phyloP scores from a whole-genome alignment of 2,329 filamentous ascomycete genomes.

The Exophiala xenobiotica region DNA sequence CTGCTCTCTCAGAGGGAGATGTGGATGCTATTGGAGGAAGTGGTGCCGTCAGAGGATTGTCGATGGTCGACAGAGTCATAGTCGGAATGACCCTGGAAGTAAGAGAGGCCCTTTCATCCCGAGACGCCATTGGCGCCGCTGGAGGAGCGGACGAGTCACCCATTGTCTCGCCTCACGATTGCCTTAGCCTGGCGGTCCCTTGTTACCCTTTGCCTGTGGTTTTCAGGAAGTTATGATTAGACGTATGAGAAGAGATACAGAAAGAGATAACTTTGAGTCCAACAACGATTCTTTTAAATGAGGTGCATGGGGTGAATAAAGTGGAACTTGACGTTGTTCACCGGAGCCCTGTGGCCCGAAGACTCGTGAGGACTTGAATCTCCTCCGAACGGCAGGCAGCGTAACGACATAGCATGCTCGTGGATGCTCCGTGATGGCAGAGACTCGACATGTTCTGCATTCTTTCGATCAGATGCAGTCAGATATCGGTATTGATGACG shows the following conservation, averaged over 20 bases:
- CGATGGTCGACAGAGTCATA: constrained; percentile 29
- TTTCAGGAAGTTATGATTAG: too few relatives aligned
- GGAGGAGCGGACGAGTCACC: constrained; percentile 9
- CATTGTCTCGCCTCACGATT: too few relatives aligned
- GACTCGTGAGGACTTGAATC: too few relatives aligned
- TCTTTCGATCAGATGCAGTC: too few relatives aligned
- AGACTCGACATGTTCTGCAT: too few relatives aligned
- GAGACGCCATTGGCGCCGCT: constrained; percentile 14
- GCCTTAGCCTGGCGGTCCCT: too few relatives aligned
- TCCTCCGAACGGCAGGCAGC: too few relatives aligned
- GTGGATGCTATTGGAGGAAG: constrained; percentile 30
- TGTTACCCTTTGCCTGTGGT: too few relatives aligned
- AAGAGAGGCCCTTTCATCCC: constrained; percentile 28
- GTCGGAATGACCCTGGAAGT: constrained; percentile 28
- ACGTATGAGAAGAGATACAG: too few relatives aligned
- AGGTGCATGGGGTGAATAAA: background rate
- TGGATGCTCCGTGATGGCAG: too few relatives aligned
- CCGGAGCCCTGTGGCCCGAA: background rate
- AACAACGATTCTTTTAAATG: background rate
- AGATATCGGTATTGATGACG: too few relatives aligned
- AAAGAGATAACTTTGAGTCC: background rate
- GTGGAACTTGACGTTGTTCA: background rate
- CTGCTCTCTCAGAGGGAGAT: constrained; percentile 32
- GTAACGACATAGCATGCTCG: too few relatives aligned
- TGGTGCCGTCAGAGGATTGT: constrained; percentile 33